A percentile compares a stretch with the other conserved stretches of the same genome.
Conservation (phyloP, 495 filamentous ascomycete species). For the Penicillium lagena region DNA sequence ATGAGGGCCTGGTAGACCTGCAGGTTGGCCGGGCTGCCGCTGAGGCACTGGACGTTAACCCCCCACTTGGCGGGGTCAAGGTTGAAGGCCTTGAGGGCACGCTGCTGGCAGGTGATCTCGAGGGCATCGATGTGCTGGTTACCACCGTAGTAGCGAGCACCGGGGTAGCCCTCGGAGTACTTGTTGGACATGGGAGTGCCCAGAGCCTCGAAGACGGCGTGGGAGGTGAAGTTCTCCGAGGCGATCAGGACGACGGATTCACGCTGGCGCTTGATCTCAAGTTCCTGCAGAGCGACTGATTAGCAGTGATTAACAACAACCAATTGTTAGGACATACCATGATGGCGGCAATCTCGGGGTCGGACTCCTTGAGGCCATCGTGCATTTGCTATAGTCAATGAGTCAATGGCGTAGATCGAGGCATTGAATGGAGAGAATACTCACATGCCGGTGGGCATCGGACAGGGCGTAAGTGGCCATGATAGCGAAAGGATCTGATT, state of each 20-base stretch:
- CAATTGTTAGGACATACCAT: constrained; percentile 57
- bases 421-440: constrained; percentile 23
- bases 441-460: constrained; percentile 79
- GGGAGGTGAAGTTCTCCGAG: constrained; percentile 98
- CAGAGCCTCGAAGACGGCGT: constrained; percentile 91
- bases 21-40: constrained; percentile 84
- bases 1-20: constrained; percentile 99
- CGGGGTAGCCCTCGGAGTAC: constrained; percentile 98
- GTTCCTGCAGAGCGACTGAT: constrained; percentile 48
- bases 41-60: constrained; percentile 96
- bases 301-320: too few relatives aligned
- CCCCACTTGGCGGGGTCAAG: constrained; percentile 88
- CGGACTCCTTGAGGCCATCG: constrained; percentile 72
- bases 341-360: constrained; percentile 88
- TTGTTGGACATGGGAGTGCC: constrained; percentile 99
- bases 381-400: constrained; percentile 71
- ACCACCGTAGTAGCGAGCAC: constrained; percentile 97
- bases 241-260: constrained; percentile 98
- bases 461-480: constrained; percentile 77
- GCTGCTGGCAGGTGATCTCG: constrained; percentile 91
- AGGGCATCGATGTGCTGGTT: constrained; percentile 98
- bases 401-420: constrained; percentile 39
- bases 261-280: constrained; percentile 93
- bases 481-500: constrained; percentile 13
- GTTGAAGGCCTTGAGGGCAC: constrained; percentile 88